phyloP scores from a whole-genome alignment of 192 early-diverging fungal genomes.

The Coemansia sp. region DNA sequence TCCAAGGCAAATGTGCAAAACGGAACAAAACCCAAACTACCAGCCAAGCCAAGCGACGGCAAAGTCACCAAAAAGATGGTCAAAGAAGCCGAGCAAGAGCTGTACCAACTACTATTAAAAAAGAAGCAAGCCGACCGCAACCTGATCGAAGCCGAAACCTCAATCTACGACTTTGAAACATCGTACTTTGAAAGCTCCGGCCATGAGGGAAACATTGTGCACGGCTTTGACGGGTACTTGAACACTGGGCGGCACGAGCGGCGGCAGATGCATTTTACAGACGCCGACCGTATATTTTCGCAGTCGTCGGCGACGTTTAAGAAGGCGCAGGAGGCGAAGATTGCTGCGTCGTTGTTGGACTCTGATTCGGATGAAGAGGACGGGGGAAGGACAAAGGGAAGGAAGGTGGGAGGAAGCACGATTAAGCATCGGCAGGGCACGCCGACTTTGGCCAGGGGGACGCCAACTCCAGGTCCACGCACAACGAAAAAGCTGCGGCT shows the following conservation, averaged over 20 bases:
- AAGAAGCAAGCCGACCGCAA: slow-evolving; percentile 81
- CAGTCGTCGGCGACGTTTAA: slow-evolving; percentile 64
- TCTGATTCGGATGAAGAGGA: slow-evolving; percentile 47
- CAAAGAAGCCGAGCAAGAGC: slow-evolving; percentile 75
- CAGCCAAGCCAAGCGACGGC: slow-evolving; percentile 19
- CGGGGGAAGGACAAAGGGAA: neutral
- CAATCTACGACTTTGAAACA: slow-evolving; percentile 84
- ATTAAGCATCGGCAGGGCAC: slow-evolving; percentile 42
- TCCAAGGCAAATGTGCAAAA: slow-evolving; percentile 1
- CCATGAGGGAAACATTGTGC: slow-evolving; percentile 81
- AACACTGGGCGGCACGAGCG: slow-evolving; percentile 61
- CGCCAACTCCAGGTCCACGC: slow-evolving; percentile 24
- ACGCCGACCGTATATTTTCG: slow-evolving; percentile 84
- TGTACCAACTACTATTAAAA: slow-evolving; percentile 68
- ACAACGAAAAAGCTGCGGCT: slow-evolving; percentile 45
- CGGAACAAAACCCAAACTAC: neutral
- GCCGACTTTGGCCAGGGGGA: slow-evolving; percentile 23
- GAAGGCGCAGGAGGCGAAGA: slow-evolving; percentile 50
- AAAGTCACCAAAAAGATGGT: slow-evolving; percentile 57
- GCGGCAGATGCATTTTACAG: slow-evolving; percentile 63
- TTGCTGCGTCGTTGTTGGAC: slow-evolving; percentile 47
- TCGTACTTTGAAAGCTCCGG: slow-evolving; percentile 88
- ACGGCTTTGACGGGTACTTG: slow-evolving; percentile 87
- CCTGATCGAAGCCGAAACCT: slow-evolving; percentile 69
- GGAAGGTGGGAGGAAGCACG: slow-evolving; percentile 33